These are phyloP conservation scores for Peziza echinospora DNA, from an alignment of 495 filamentous ascomycete species.

Conservation along the genomic window DNA sequence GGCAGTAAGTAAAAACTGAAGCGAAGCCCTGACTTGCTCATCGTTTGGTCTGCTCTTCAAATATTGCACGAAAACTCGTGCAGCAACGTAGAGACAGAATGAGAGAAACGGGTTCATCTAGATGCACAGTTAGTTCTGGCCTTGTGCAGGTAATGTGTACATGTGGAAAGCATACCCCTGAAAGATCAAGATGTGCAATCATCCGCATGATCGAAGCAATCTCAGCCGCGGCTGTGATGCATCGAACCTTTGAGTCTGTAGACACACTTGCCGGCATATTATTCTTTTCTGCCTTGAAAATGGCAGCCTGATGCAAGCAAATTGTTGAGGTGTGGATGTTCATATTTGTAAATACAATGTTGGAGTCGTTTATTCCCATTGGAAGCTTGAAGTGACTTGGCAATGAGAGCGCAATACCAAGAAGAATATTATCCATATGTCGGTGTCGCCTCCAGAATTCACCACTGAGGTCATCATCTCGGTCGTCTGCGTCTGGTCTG, in stretches of 20 bases:
- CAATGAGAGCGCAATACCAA: conserved; percentile 64
- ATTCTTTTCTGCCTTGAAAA: conserved; percentile 90
- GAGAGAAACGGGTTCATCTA: conserved; percentile 94
- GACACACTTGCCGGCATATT: conserved; percentile 52
- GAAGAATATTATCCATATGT: conserved; percentile 67
- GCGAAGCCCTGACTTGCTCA: conserved; percentile 53
- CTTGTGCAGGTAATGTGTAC: neutral
- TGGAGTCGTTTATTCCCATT: conserved; percentile 49
- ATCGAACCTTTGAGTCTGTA: conserved; percentile 75
- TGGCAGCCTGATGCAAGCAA: conserved; percentile 90
- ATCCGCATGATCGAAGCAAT: conserved; percentile 94
- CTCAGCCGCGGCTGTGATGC: conserved; percentile 80
- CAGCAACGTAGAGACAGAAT: conserved; percentile 87
- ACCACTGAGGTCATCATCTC: conserved; percentile 74
- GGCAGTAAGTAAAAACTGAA: conserved; percentile 72
- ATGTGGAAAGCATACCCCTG: conserved; percentile 37
- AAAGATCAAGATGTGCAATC: conserved; percentile 75
- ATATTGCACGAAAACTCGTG: conserved; percentile 88
- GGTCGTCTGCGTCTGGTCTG: conserved; percentile 61
- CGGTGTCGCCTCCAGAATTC: conserved; percentile 93
- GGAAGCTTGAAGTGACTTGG: conserved; percentile 71
- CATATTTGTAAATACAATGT: conserved; percentile 91
- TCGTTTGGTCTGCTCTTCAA: conserved; percentile 75
- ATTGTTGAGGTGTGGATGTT: conserved; percentile 91
- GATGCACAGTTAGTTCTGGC: too few species aligned